A percentile compares a stretch with the other conserved stretches of the same genome.
Conservation (phyloP, 257 asterid genomes). For the Lycium barbarum region DNA sequence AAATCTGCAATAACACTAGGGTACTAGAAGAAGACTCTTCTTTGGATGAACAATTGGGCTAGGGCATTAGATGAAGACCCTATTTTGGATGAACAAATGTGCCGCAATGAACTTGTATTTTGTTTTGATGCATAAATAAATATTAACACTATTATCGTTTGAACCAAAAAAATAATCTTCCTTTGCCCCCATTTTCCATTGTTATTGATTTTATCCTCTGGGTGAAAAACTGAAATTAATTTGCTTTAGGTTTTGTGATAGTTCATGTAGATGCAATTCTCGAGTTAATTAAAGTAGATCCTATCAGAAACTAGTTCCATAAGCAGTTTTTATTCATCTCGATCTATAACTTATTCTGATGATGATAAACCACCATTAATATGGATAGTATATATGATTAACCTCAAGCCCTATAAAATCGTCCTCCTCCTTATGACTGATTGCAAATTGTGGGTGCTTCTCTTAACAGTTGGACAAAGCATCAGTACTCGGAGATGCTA, state of each 20-base stretch:
- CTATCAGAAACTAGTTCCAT: not conserved
- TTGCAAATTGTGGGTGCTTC: not conserved
- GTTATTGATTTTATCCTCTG: too few species aligned
- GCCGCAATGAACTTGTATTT: too few species aligned
- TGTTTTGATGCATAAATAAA: too few species aligned
- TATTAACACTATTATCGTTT: too few species aligned
- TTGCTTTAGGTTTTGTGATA: not conserved
- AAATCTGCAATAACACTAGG: not conserved
- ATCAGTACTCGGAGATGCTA: constrained; percentile 42
- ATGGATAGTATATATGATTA: not conserved
- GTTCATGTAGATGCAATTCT: not conserved
- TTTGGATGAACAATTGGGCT: not conserved
- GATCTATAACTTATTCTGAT: not conserved
- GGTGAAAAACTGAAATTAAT: not conserved
- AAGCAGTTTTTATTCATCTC: too few species aligned
- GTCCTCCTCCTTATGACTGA: not conserved
- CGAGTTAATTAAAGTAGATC: not conserved
- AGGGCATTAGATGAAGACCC: too few species aligned
- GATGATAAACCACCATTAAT: not conserved
- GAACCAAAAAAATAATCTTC: too few species aligned
- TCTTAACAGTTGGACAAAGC: constrained; percentile 45
- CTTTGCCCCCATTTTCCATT: too few species aligned
- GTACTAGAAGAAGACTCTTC: too few species aligned
- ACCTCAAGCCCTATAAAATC: not conserved
- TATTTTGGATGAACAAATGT: not conserved